Evolutionary conservation across 306 rosid species (phyloP).

Genomic region (Pyrus pyrifolia): DNA sequence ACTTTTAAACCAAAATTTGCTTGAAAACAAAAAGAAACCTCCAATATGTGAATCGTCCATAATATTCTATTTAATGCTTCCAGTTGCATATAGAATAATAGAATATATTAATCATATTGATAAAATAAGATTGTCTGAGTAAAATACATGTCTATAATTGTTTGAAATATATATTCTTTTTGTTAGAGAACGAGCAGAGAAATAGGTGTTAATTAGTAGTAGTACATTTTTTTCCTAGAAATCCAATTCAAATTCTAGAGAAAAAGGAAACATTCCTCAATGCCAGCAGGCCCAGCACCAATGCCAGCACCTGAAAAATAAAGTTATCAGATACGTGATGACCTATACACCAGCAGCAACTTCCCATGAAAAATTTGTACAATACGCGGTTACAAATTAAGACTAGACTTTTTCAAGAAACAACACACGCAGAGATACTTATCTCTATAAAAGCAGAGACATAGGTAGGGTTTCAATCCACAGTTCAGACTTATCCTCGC

Average conservation of each 20-base stretch:
- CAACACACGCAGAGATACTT: background rate
- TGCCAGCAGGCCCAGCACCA: background rate
- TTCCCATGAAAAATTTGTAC: background rate
- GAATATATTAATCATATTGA: background rate
- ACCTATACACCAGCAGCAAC: background rate
- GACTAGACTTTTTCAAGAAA: background rate
- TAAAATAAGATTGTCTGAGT: background rate
- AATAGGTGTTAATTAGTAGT: no score
- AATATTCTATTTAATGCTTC: background rate
- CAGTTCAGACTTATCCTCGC: background rate
- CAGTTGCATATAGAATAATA: background rate
- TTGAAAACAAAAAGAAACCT: background rate
- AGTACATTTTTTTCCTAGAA: background rate
- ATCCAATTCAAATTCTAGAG: background rate
- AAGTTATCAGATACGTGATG: background rate
- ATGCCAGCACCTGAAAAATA: background rate
- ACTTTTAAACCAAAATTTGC: background rate
- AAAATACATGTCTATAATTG: background rate
- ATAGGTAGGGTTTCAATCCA: background rate
- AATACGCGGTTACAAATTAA: background rate
- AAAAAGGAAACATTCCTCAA: background rate
- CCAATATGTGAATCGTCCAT: background rate
- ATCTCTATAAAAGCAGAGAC: conserved; percentile 7
- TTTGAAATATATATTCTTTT: background rate
- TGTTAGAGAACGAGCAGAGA: background rate